Conservation (phyloP, 495 filamentous ascomycete genomes). For the Penicillium paxilli region DNA sequence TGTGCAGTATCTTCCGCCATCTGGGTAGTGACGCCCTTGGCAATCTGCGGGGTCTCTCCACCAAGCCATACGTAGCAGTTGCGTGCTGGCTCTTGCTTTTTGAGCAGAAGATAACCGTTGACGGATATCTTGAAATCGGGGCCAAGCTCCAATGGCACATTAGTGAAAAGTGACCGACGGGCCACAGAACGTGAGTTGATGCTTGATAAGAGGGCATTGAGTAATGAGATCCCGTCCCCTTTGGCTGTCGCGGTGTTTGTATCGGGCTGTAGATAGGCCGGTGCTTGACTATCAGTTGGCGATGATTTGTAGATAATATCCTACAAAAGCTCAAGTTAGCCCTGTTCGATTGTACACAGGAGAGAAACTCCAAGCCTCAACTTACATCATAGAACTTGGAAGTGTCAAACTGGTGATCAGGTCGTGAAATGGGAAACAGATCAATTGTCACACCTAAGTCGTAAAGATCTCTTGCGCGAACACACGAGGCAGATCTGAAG, state of each 20-base stretch:
- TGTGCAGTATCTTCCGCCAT: conserved; percentile 73
- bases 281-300: conserved; percentile 67
- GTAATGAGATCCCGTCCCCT: conserved; percentile 74
- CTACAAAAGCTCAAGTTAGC: conserved; percentile 35
- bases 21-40: conserved; percentile 66
- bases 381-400: conserved; percentile 89
- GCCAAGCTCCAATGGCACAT: conserved; percentile 80
- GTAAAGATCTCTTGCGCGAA: conserved; percentile 91
- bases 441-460: conserved; percentile 93
- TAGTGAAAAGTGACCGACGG: conserved; percentile 84
- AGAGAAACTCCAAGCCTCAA: not conserved
- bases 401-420: conserved; percentile 74
- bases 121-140: conserved; percentile 84
- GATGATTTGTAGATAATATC: conserved; percentile 75
- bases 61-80: conserved; percentile 84
- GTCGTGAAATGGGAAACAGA: conserved; percentile 84
- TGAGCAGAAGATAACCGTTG: conserved; percentile 88
- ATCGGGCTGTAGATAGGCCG: conserved; percentile 49
- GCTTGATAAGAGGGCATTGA: conserved; percentile 81
- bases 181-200: conserved; percentile 89
- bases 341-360: not conserved
- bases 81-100: conserved; percentile 74
- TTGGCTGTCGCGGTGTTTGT: conserved; percentile 50
- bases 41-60: conserved; percentile 81
- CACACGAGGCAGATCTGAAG: conserved; percentile 71